Conservation (phyloP, 2,329 filamentous ascomycete species). For the Trichoderma arundinaceum region DNA sequence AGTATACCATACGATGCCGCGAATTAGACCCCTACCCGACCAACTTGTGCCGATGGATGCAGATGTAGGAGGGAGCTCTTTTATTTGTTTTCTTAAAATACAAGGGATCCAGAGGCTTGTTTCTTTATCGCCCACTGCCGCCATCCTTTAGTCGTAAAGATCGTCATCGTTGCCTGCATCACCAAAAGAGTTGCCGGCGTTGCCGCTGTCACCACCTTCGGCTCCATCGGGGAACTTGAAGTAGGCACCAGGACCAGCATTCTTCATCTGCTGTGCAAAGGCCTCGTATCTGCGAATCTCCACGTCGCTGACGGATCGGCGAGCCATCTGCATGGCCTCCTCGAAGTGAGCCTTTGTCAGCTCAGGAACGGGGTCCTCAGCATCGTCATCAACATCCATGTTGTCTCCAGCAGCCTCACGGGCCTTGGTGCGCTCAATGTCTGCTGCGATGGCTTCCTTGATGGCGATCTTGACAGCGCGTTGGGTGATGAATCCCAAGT, state of each 20-base stretch:
- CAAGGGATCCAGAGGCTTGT: conserved; percentile 44
- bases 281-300: conserved; percentile 98
- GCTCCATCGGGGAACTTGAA: conserved; percentile 89
- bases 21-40: conserved; percentile 36
- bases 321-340: conserved; percentile 95
- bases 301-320: conserved; percentile 92
- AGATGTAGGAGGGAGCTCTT: conserved; percentile 47
- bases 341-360: conserved; percentile 97
- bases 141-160: conserved; percentile 82
- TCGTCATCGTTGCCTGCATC: conserved; percentile 93
- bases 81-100: conserved; percentile 47
- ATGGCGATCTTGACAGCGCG: conserved; percentile 99
- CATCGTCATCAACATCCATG: conserved; percentile 72
- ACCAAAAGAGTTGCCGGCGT: conserved; percentile 71
- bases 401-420: conserved; percentile 85
- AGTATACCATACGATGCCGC: conserved; percentile 38
- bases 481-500: conserved; percentile 98
- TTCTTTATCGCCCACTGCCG: conserved; percentile 1
- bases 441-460: conserved; percentile 88
- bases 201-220: conserved; percentile 66
- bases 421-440: conserved; percentile 89
- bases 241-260: conserved; percentile 90
- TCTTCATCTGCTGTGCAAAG: conserved; percentile 99
- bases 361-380: conserved; percentile 92
- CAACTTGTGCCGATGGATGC: conserved; percentile 37